These are phyloP conservation scores for Pleoardoris graminearum DNA, from an alignment of 2,329 filamentous ascomycete species.

Conservation along the genomic window DNA sequence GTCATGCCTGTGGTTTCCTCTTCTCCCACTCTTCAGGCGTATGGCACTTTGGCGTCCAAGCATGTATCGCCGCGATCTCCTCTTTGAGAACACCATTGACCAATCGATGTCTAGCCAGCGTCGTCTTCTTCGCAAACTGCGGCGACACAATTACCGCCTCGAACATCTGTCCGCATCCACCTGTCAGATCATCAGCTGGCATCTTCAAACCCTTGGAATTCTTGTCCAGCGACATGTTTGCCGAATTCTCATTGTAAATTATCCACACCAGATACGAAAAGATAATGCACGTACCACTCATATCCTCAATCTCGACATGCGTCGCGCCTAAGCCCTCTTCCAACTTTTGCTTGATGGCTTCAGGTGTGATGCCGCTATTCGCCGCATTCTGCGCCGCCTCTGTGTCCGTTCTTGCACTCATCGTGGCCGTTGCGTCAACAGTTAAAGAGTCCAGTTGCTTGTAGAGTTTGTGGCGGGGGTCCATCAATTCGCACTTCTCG, in stretches of 20 bases:
- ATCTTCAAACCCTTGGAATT: not conserved
- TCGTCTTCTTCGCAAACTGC: constrained; percentile 59
- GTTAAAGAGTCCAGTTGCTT: constrained; percentile 35
- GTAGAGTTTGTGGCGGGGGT: constrained; percentile 41
- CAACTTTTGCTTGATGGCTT: constrained; percentile 69
- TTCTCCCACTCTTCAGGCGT: constrained; percentile 88
- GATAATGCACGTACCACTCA: constrained; percentile 75
- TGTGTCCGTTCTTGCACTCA: constrained; percentile 50
- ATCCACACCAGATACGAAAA: too few species aligned
- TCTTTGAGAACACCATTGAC: constrained; percentile 82
- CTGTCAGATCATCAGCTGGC: constrained; percentile 46
- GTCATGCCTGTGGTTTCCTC: constrained; percentile 53
- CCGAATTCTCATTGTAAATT: too few species aligned
- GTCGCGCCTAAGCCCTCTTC: constrained; percentile 70
- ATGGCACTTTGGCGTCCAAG: constrained; percentile 92
- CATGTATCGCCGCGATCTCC: constrained; percentile 89
- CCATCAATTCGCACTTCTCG: constrained; percentile 21
- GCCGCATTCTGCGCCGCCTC: constrained; percentile 58
- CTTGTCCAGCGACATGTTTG: not conserved
- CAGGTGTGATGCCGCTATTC: constrained; percentile 69
- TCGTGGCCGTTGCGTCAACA: constrained; percentile 29
- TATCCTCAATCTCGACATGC: constrained; percentile 86
- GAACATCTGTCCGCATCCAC: constrained; percentile 72
- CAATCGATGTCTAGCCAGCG: constrained; percentile 81
- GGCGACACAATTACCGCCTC: constrained; percentile 67